These are phyloP conservation scores for Volvariella volvacea DNA, from an alignment of 1,284 basidiomycete species.

Conservation along the genomic window DNA sequence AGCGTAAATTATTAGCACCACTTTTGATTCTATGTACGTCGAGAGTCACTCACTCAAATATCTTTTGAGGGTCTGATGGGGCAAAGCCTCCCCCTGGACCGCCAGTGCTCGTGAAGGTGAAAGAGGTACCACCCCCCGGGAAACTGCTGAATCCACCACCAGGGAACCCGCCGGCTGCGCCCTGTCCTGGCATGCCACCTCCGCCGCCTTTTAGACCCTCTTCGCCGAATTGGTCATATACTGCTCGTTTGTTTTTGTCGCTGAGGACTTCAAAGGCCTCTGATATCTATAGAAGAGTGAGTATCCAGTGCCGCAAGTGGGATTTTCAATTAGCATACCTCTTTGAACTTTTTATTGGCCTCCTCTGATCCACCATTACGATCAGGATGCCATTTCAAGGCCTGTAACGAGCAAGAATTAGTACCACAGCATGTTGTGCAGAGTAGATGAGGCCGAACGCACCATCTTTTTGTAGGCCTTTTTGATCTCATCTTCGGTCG, in stretches of 20 bases:
- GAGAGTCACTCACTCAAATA: constrained; percentile 75
- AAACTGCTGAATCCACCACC: constrained; percentile 15
- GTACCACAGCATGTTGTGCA: constrained; percentile 17
- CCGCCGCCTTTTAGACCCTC: constrained; percentile 84
- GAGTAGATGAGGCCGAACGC: constrained; percentile 15
- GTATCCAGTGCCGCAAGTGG: too few species aligned
- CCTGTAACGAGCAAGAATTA: constrained; percentile 32
- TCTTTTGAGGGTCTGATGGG: constrained; percentile 82
- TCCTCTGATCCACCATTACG: constrained; percentile 76
- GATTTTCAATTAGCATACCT: constrained; percentile 37
- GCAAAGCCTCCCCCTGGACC: constrained; percentile 42
- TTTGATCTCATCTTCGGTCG: constrained; percentile 81
- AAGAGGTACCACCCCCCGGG: not conserved
- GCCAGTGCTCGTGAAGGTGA: not conserved
- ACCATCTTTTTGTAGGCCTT: constrained; percentile 80
- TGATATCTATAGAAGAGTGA: constrained; percentile 50
- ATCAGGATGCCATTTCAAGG: constrained; percentile 90
- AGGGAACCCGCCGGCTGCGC: constrained; percentile 36
- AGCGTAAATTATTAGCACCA: constrained; percentile 11
- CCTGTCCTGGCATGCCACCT: constrained; percentile 42
- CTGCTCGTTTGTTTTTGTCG: constrained; percentile 86
- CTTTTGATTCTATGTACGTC: constrained; percentile 9
- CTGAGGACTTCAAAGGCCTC: constrained; percentile 72
- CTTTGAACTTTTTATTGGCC: constrained; percentile 89
- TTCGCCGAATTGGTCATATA: constrained; percentile 96